These are phyloP conservation scores for Alectoria sarmentosa DNA, from an alignment of 495 filamentous ascomycete species.

Conservation along the genomic window DNA sequence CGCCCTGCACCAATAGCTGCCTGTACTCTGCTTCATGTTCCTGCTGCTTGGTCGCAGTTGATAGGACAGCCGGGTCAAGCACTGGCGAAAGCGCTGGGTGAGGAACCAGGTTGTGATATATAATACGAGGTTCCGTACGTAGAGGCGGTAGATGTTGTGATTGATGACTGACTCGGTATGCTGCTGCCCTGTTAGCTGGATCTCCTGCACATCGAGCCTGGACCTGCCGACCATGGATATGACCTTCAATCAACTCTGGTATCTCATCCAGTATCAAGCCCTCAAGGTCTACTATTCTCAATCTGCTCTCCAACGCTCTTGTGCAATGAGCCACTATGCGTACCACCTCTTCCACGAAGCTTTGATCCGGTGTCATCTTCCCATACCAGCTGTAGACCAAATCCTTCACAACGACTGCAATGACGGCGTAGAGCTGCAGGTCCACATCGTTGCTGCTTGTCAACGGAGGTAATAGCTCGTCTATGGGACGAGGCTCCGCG, in stretches of 20 bases:
- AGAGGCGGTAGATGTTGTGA: constrained; percentile 47
- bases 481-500: constrained; percentile 49
- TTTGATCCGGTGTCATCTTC: constrained; percentile 83
- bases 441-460: constrained; percentile 92
- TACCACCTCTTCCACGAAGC: constrained; percentile 78
- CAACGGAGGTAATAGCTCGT: constrained; percentile 80
- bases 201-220: neutral
- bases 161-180: constrained; percentile 47
- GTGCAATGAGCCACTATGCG: constrained; percentile 87
- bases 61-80: constrained; percentile 47
- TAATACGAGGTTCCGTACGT: constrained; percentile 51
- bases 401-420: constrained; percentile 81
- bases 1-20: constrained; percentile 69
- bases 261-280: constrained; percentile 82
- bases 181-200: constrained; percentile 32
- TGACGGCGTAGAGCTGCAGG: constrained; percentile 81
- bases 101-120: constrained; percentile 80
- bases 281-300: constrained; percentile 76
- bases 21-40: constrained; percentile 76
- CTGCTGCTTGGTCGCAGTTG: constrained; percentile 50
- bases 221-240: constrained; percentile 61
- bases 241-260: constrained; percentile 70
- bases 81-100: constrained; percentile 73
- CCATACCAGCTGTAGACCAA: constrained; percentile 89
- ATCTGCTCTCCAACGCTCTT: constrained; percentile 72